phyloP scores from a whole-genome alignment of 192 early-diverging fungal genomes.

The Coemansia sp. region DNA sequence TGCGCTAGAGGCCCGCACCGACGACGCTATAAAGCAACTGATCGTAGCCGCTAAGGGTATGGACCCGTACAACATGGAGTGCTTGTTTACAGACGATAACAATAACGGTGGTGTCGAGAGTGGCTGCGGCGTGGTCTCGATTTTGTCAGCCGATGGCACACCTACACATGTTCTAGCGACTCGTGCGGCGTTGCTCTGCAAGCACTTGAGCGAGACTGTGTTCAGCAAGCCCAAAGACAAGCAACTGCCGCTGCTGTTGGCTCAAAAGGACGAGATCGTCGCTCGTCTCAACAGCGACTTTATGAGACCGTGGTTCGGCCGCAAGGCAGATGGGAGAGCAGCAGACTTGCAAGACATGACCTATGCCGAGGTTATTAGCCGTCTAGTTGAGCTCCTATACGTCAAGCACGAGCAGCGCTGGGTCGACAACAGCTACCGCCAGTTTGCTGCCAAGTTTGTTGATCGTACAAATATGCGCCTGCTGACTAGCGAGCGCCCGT shows the following conservation, averaged over 20 bases:
- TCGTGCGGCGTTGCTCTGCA: slow-evolving; percentile 85
- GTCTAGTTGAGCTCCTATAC: slow-evolving; percentile 80
- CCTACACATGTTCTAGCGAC: slow-evolving; percentile 91
- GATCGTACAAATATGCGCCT: slow-evolving; percentile 72
- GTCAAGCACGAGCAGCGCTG: slow-evolving; percentile 71
- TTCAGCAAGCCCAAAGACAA: slow-evolving; percentile 84
- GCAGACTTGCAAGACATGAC: slow-evolving; percentile 91
- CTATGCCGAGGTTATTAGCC: slow-evolving; percentile 79
- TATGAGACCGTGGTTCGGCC: slow-evolving; percentile 96
- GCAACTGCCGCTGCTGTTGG: slow-evolving; percentile 66
- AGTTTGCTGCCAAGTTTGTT: slow-evolving; percentile 75
- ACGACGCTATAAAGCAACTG: slow-evolving; percentile 74
- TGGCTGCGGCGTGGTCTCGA: slow-evolving; percentile 82
- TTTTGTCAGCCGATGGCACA: slow-evolving; percentile 81
- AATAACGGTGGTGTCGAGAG: slow-evolving; percentile 56
- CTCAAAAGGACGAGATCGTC: slow-evolving; percentile 86
- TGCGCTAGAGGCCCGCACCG: slow-evolving; percentile 76
- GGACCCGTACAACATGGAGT: slow-evolving; percentile 72
- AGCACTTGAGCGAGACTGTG: slow-evolving; percentile 84
- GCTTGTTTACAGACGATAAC: slow-evolving; percentile 76
- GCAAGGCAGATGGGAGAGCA: slow-evolving; percentile 65
- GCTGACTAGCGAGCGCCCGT: slow-evolving; percentile 68
- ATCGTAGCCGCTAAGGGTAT: slow-evolving; percentile 83
- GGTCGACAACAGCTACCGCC: slow-evolving; percentile 77
- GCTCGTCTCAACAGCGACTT: slow-evolving; percentile 82